Conservation (phyloP, 2,329 filamentous ascomycete genomes). For the Ceratocystiopsis minuta region DNA sequence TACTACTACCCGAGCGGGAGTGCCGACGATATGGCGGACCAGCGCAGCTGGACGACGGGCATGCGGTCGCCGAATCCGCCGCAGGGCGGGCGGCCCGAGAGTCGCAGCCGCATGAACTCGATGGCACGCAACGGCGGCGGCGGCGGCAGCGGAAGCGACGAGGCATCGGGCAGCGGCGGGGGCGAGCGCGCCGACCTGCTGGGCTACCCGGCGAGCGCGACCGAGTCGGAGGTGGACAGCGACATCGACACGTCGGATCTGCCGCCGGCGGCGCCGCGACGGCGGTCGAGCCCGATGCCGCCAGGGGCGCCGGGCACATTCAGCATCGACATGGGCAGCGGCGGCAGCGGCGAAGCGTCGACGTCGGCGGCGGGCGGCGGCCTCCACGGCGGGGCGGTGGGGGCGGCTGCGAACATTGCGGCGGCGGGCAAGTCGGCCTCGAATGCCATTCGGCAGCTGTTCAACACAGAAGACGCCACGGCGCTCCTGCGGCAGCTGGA, state of each 20-base stretch:
- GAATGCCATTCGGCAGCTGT: slow-evolving; percentile 61
- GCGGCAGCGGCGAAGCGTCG: slow-evolving; percentile 14
- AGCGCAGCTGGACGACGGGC: slow-evolving; percentile 34
- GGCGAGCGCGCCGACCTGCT: slow-evolving; percentile 41
- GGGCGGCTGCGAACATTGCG: neutral
- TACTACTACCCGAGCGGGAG: slow-evolving; percentile 7
- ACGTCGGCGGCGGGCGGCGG: slow-evolving; percentile 9
- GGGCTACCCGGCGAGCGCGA: slow-evolving; percentile 24
- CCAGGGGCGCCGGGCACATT: slow-evolving; percentile 11
- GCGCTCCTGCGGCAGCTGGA: slow-evolving; percentile 84
- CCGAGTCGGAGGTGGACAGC: slow-evolving; percentile 41
- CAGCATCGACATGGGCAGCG: slow-evolving; percentile 6
- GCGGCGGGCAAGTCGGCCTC: slow-evolving; percentile 43
- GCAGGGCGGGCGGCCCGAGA: slow-evolving; percentile 20
- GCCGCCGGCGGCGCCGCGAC: slow-evolving; percentile 37
- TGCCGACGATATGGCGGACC: slow-evolving; percentile 10
- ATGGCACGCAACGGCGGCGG: slow-evolving; percentile 9
- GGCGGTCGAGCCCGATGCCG: slow-evolving; percentile 21
- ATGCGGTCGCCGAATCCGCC: slow-evolving; percentile 29
- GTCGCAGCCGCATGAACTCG: slow-evolving; percentile 34
- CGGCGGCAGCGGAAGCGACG: too few species aligned
- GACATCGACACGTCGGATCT: slow-evolving; percentile 51
- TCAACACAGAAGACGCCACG: slow-evolving; percentile 73
- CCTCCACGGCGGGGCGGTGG: neutral
- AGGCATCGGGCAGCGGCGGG: slow-evolving; percentile 10